Evolutionary conservation across 1,284 basidiomycete species (phyloP).

Genomic region (Austroboletus niveus): DNA sequence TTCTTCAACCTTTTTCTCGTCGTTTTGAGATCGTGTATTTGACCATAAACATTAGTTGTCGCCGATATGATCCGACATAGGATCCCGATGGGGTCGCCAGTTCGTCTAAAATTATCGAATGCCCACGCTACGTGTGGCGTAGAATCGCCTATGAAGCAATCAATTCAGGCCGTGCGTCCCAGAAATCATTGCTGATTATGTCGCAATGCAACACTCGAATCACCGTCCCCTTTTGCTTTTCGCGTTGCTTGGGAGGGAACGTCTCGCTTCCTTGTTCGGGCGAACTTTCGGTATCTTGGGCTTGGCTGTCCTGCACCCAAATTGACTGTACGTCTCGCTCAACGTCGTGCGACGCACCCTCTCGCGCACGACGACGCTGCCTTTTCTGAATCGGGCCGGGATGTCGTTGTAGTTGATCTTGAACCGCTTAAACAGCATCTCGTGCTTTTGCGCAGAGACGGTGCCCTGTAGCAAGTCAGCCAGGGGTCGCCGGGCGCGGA

Average conservation of each 20-base stretch:
- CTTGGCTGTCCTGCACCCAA: not conserved
- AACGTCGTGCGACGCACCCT: constrained; percentile 17
- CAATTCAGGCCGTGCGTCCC: constrained; percentile 54
- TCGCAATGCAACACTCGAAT: constrained; percentile 71
- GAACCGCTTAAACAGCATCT: constrained; percentile 83
- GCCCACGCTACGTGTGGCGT: too few relatives aligned
- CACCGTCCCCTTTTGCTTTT: constrained; percentile 41
- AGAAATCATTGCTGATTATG: constrained; percentile 81
- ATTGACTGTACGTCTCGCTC: too few relatives aligned
- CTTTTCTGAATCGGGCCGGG: constrained; percentile 78
- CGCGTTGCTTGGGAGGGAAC: constrained; percentile 20
- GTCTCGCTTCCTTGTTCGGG: not conserved
- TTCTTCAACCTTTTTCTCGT: too few relatives aligned
- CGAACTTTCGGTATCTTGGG: not conserved
- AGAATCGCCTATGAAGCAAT: constrained; percentile 24
- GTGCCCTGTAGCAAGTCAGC: constrained; percentile 62
- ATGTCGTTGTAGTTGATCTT: constrained; percentile 87
- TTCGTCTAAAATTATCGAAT: too few relatives aligned
- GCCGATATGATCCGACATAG: too few relatives aligned
- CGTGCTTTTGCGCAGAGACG: constrained; percentile 85
- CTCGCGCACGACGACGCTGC: constrained; percentile 79
- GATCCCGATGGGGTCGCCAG: too few relatives aligned
- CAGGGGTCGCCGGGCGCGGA: not conserved
- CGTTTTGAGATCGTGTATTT: too few relatives aligned
- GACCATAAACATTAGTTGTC: too few relatives aligned